Evolutionary conservation across 345 rosid genomes (phyloP), one percentile per base, ranked within the genome.

Genomic region (Rhizophora mangle): DNA sequence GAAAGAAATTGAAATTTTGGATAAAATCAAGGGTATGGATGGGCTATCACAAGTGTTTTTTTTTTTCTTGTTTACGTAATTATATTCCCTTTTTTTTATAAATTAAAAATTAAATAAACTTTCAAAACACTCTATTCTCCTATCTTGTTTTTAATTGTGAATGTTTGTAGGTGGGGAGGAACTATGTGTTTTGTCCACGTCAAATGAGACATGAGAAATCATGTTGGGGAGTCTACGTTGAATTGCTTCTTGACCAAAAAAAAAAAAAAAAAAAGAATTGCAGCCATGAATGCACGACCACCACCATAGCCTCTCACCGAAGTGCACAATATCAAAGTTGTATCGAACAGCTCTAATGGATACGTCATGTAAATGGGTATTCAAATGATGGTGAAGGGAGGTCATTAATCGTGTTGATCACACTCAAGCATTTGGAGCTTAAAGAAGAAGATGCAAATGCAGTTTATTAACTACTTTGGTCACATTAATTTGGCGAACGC

Each of bases 391-490:
- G 76, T 72, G 75, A 54, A 65, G 71, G 72, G 18, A 83, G 76
- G 72, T 70, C 54, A 55, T 46, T 2, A 68, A 69, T 69, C 71
- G 62, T 58, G 61, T 67, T 49, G 89, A 76, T 74, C 80, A 49
- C 68, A 55, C 84, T 13, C 39, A 76, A 70, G 63, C 80, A 77
- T 77, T 47, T 83, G 81, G 79, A 79, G 70, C 87, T 85, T 62
- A 83, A 72, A 64, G 89, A 85, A 57, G 88, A 83, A 69, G 88
- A 87, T 64, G 81, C 83, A 43, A 70, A 60, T 73, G 86, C 84
- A 8, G 64, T 85, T 37, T 82, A 82, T 69, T 69, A 78, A 83
- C 66, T 83, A 70, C 46, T 80, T 83, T 22, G 81, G 83, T 71
- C 77, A 79, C 37, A 85, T 87, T 87, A 80, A 87, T 72, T 75